These are phyloP conservation scores for Rhododendron mucronatum DNA, from an alignment of 148 eudicot species.

Conservation along the genomic window DNA sequence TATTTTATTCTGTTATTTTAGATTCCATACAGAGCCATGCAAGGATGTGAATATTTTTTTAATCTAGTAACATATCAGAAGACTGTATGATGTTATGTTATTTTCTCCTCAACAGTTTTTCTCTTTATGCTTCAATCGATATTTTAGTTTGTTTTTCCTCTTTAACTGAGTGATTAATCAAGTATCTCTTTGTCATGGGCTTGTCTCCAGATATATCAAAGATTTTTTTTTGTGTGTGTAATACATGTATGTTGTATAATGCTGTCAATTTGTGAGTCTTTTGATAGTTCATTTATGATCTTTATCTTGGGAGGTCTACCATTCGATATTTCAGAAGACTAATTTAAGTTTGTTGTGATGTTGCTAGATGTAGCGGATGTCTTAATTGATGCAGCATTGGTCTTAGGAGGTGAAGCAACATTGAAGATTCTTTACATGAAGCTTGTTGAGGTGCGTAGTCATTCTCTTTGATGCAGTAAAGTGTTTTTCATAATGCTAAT, in stretches of 20 bases:
- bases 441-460: slow-evolving; percentile 66
- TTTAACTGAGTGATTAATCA: background rate
- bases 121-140: background rate
- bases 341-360: slow-evolving; percentile 16
- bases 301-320: background rate
- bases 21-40: background rate
- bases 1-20: background rate
- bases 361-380: slow-evolving; percentile 95
- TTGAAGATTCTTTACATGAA: slow-evolving; percentile 82
- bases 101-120: background rate
- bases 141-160: background rate
- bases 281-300: background rate
- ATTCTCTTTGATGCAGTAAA: slow-evolving; percentile 12
- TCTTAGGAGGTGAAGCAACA: slow-evolving; percentile 83
- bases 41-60: background rate
- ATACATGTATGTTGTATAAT: background rate
- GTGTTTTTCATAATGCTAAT: background rate
- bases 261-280: background rate
- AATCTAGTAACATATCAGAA: background rate
- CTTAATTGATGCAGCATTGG: slow-evolving; percentile 91
- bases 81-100: background rate
- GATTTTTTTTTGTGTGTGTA: background rate
- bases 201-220: background rate
- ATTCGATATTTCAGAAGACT: background rate
- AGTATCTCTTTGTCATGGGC: background rate